Base-by-base conservation (phyloP, 2,329 filamentous ascomycete genomes). In the Diaporthe velutina region DNA sequence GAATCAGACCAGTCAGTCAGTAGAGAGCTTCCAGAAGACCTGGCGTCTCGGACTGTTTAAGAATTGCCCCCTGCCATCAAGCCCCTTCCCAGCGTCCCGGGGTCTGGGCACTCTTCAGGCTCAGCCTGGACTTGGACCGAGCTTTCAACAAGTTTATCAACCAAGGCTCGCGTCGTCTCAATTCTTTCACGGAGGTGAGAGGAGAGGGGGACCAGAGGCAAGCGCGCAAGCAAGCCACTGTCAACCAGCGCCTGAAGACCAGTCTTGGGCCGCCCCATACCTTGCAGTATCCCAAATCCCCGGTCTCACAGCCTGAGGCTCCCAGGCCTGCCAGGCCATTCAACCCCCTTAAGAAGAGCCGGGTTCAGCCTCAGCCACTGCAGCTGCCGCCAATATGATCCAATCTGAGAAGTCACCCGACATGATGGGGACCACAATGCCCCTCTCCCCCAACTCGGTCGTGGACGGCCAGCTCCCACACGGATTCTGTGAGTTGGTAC, bases 361-460 rank as follows among this genome's bases (percentile, higher is more conserved):
- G 55, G 40, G 45, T 25, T 64, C 61, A 66, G 54, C 68, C 45
- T 57, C 52, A 67, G 61, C 64, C 73, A 74, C 73, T 70, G 72
- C 70, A 73, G 60, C 73, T 60, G 61, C 73, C 73, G 74, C 68
- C 54, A 70, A 73, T 72, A 52, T 76, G 55, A 30, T 50, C 30
- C 73, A 55, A 60, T 76, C 55, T 60, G 67, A 72, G 68, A 72
- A 72, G 30, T 58, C 68, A 67, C n/a, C 68, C 64, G 38, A 48
- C 70, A 74, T 22, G 74, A 83, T 88, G 86, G 83, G 82, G 75
- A 83, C 81, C 71, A 80, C 80, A 71, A 80, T 82, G 58, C 84
- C 86, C 48, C 85, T 84, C 57, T 89, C 88, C 30, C 88, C 88
- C 74, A 84, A 85, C 71, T 84, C 84, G 28, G 86, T 85, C 66